Percentiles rank a stretch among this genome's conserved stretches.
phyloP scores from a whole-genome alignment of 768 basidiomycete genomes.

The Suillus subaureus region DNA sequence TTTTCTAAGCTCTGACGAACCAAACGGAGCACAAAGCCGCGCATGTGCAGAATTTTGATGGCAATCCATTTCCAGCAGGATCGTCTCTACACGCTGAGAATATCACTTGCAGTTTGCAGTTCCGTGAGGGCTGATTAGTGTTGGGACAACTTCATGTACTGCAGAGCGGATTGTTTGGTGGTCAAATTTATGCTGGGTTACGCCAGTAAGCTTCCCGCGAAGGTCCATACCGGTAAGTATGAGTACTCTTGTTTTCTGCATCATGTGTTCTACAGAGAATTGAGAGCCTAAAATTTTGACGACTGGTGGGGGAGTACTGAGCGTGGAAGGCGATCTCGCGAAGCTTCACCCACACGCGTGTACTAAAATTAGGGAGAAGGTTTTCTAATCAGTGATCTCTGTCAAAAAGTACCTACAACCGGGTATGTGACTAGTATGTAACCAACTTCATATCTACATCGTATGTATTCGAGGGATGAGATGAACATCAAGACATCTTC shows the following conservation, averaged over 20 bases:
- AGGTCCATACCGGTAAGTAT: slow-evolving; percentile 8
- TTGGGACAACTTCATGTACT: slow-evolving; percentile 88
- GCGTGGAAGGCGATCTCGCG: slow-evolving; percentile 92
- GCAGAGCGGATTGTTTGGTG: slow-evolving; percentile 92
- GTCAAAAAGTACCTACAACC: too few species aligned
- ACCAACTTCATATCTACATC: too few species aligned
- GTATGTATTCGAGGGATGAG: too few species aligned
- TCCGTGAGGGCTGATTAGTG: slow-evolving; percentile 96
- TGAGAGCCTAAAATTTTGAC: slow-evolving; percentile 87
- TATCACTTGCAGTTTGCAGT: slow-evolving; percentile 91
- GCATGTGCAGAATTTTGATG: too few species aligned
- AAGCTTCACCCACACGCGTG: slow-evolving; percentile 39
- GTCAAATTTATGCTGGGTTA: slow-evolving; percentile 86
- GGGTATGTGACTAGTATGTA: too few species aligned
- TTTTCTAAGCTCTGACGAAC: too few species aligned
- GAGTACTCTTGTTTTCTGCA: background rate
- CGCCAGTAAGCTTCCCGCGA: slow-evolving; percentile 81
- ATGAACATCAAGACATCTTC: too few species aligned
- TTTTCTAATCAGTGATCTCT: too few species aligned
- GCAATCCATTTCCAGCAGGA: slow-evolving; percentile 78
- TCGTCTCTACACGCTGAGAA: slow-evolving; percentile 93
- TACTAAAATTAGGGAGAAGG: too few species aligned
- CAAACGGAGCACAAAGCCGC: too few species aligned
- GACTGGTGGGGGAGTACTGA: slow-evolving; percentile 79
- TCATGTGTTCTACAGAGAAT: background rate